Evolutionary conservation across 2,329 filamentous ascomycete species (phyloP).

Genomic region (Neonectria faginata): DNA sequence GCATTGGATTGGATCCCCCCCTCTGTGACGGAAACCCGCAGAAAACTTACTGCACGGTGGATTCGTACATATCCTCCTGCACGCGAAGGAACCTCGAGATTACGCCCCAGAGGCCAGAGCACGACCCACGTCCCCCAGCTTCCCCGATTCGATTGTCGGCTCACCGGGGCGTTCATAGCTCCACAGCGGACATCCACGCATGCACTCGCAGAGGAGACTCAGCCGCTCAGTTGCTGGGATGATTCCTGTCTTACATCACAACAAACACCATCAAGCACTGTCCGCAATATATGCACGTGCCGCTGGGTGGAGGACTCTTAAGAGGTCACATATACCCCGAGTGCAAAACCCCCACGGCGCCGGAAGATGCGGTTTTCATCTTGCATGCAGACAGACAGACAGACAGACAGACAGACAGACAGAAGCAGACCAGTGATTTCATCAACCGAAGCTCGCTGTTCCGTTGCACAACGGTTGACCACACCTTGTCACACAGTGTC

Average conservation of each 20-base stretch:
- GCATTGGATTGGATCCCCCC: neutral
- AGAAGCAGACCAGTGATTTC: conserved; percentile 1
- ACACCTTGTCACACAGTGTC: conserved; percentile 14
- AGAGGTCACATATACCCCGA: conserved; percentile 17
- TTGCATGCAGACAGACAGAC: neutral
- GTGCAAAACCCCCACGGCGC: neutral
- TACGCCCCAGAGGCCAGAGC: conserved; percentile 1
- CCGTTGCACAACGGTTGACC: conserved; percentile 12
- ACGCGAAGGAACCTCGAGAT: conserved; percentile 6
- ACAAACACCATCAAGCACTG: conserved; percentile 9
- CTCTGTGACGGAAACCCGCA: neutral
- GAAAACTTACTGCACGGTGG: neutral
- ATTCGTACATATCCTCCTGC: neutral
- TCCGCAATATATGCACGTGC: conserved; percentile 6
- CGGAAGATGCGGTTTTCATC: conserved; percentile 1
- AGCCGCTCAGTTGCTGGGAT: conserved; percentile 28
- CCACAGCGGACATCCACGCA: conserved; percentile 16
- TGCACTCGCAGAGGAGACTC: conserved; percentile 30
- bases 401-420: neutral
- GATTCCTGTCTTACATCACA: conserved; percentile 28
- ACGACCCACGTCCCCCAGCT: conserved; percentile 22
- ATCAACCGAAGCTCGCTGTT: conserved; percentile 8
- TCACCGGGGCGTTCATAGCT: conserved; percentile 11
- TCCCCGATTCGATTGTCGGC: conserved; percentile 27
- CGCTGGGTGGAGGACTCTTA: conserved; percentile 10